A percentile compares a stretch with the other conserved stretches of the same genome.
phyloP scores from a whole-genome alignment of 1,284 basidiomycete species.

The Salmacisia buchloeana region DNA sequence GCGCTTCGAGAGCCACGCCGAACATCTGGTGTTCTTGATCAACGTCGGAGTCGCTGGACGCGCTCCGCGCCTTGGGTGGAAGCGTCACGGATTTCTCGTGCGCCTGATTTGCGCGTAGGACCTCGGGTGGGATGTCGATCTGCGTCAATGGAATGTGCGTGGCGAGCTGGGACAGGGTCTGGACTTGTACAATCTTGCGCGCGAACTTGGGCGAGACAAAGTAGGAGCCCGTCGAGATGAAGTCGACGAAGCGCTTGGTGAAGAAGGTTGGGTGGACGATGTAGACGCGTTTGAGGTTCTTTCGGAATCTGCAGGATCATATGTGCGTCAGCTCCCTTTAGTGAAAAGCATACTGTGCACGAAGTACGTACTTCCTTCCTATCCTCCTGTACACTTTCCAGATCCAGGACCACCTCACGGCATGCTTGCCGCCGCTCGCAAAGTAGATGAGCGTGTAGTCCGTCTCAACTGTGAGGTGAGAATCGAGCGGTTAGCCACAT shows the following conservation, averaged over 20 bases:
- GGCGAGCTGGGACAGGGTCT: conserved; percentile 69
- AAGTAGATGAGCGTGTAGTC: conserved; percentile 81
- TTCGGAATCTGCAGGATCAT: conserved; percentile 60
- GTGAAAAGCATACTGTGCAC: conserved; percentile 1
- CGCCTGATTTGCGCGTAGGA: conserved; percentile 58
- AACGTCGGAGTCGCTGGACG: conserved; percentile 5
- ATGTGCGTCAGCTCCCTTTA: neutral
- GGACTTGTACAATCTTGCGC: conserved; percentile 69
- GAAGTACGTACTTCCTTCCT: conserved; percentile 58
- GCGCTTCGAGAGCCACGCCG: conserved; percentile 68
- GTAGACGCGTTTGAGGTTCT: conserved; percentile 77
- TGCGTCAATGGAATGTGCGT: conserved; percentile 70
- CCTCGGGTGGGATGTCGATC: conserved; percentile 73
- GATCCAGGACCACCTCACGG: conserved; percentile 78
- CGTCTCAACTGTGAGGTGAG: conserved; percentile 56
- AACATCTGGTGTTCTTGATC: conserved; percentile 71
- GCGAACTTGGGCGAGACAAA: conserved; percentile 85
- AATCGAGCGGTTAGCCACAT: conserved; percentile 39
- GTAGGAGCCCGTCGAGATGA: conserved; percentile 75
- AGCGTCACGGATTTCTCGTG: conserved; percentile 19
- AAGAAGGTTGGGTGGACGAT: conserved; percentile 81
- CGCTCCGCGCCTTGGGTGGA: neutral
- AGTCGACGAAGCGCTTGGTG: conserved; percentile 62
- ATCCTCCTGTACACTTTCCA: conserved; percentile 79
- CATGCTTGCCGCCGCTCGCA: conserved; percentile 68